phyloP scores from a whole-genome alignment of 1,284 basidiomycete species.

The Sporisorium exsertum region DNA sequence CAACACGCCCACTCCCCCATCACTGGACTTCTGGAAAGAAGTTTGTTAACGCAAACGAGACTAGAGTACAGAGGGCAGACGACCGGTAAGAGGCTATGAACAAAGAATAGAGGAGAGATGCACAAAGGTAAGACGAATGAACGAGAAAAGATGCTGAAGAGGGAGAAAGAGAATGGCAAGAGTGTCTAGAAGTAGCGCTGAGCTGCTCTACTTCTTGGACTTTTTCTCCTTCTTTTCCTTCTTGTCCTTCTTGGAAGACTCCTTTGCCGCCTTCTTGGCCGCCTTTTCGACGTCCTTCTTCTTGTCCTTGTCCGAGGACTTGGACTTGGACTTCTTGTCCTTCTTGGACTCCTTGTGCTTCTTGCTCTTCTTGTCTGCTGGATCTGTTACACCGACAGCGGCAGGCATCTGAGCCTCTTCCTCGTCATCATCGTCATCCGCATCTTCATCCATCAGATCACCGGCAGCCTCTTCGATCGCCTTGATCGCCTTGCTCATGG shows the following conservation, averaged over 20 bases:
- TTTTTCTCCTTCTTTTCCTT: conserved; percentile 46
- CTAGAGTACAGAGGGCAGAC: conserved; percentile 36
- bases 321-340: conserved; percentile 74
- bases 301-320: conserved; percentile 51
- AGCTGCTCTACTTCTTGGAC: conserved; percentile 22
- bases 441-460: conserved; percentile 78
- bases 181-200: not conserved
- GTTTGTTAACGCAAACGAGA: conserved; percentile 1
- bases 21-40: not conserved
- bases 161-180: not conserved
- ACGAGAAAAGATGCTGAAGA: not conserved
- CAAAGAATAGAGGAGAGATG: not conserved
- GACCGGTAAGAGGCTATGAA: not conserved
- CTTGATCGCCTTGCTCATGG: conserved; percentile 85
- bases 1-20: not conserved
- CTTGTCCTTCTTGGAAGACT: conserved; percentile 54
- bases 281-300: conserved; percentile 59
- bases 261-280: conserved; percentile 62
- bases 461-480: conserved; percentile 80
- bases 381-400: conserved; percentile 57
- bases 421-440: conserved; percentile 74
- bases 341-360: conserved; percentile 77
- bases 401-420: conserved; percentile 72
- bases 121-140: not conserved
- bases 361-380: conserved; percentile 72